Base-by-base conservation (phyloP, 495 filamentous ascomycete species). In the Penicillium argentinense region DNA sequence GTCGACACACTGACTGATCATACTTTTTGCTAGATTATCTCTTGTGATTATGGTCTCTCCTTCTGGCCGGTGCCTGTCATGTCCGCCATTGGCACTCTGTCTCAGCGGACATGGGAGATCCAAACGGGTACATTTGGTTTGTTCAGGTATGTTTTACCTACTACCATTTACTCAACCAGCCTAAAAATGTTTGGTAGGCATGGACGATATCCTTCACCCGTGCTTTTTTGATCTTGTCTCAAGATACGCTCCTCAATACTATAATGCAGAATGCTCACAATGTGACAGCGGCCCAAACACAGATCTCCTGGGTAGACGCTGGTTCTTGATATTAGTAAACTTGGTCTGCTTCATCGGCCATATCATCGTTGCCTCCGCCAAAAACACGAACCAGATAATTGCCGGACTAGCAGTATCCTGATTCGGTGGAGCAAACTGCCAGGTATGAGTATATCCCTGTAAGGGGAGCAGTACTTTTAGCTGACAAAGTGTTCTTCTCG, bases 141-240 rank as follows among this genome's bases (percentile, higher is more conserved):
- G 45, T 59, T 27, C 59, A 55, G 2, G 57, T 56, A 21, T 3
- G 48, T 28, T 21, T 17, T 41, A 3, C 14, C n/a, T n/a, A 3
- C 17, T 22, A 4, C 17, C 16, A 36, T 45, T n/a, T n/a, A n/a
- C n/a, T n/a, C n/a, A n/a, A n/a, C n/a, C n/a, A n/a, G n/a, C n/a
- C n/a, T n/a, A n/a, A n/a, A n/a, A n/a, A n/a, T n/a, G n/a, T n/a
- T n/a, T n/a, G n/a, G 9, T 23, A 59, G 58, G 58, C 54, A 9
- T 61, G 58, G 58, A 61, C 58, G 3, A 61, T 61, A 26, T 57
- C 58, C 0, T 55, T 61, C 41, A 61, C 58, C 1, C 58, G 58
- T 30, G 51, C 54, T 3, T 61, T 61, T 26, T 44, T 58, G 24
- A 51, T 61, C 16, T 61, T 58, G 58, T 58, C 47, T 38, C 7